Conservation (phyloP, 371 early-diverging fungal species). For the Sporodiniella umbellata region DNA sequence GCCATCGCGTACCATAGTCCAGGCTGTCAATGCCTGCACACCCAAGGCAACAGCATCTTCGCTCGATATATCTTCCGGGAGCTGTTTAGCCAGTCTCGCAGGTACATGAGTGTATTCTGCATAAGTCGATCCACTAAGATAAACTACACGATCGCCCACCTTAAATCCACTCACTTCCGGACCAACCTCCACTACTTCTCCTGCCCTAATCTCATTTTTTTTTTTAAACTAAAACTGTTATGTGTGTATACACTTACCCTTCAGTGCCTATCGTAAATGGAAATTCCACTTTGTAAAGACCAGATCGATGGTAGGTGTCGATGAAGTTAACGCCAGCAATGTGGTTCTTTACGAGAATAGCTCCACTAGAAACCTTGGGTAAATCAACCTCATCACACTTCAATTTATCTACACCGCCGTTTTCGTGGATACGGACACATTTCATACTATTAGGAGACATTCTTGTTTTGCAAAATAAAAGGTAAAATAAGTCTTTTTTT, state of each 20-base stretch:
- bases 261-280: slow-evolving; percentile 83
- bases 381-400: slow-evolving; percentile 48
- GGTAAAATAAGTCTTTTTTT: too few relatives aligned
- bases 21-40: slow-evolving; percentile 80
- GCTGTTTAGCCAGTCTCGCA: slow-evolving; percentile 37
- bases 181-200: slow-evolving; percentile 78
- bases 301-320: slow-evolving; percentile 90
- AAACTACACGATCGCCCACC: slow-evolving; percentile 85
- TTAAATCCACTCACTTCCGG: slow-evolving; percentile 61
- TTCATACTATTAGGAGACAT: slow-evolving; percentile 46
- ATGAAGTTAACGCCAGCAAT: slow-evolving; percentile 89
- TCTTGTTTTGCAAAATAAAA: slow-evolving; percentile 29
- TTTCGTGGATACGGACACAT: slow-evolving; percentile 66
- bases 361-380: slow-evolving; percentile 46
- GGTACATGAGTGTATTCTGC: slow-evolving; percentile 76
- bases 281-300: slow-evolving; percentile 70
- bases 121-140: slow-evolving; percentile 63
- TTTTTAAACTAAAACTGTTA: too few relatives aligned
- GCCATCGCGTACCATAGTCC: slow-evolving; percentile 69
- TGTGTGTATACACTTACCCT: slow-evolving; percentile 45
- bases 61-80: slow-evolving; percentile 57
- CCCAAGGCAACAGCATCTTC: slow-evolving; percentile 68
- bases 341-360: slow-evolving; percentile 78
- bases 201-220: slow-evolving; percentile 43
- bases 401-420: slow-evolving; percentile 76